phyloP scores from a whole-genome alignment of 257 asterid species.

The Nicotiana noctiflora region DNA sequence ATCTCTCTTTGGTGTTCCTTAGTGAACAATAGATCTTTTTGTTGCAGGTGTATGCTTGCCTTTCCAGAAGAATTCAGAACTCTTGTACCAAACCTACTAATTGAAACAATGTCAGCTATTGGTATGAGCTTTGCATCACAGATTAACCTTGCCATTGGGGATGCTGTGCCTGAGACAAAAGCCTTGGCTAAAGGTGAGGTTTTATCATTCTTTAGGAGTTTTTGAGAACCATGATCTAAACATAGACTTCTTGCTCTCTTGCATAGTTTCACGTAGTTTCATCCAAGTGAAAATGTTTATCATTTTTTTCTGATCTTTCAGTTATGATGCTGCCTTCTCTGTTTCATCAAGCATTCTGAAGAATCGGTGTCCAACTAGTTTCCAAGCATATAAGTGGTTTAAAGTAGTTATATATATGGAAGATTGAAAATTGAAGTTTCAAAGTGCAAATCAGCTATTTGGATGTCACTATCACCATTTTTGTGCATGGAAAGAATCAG shows the following conservation, averaged over 20 bases:
- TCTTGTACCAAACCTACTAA: slow-evolving; percentile 78
- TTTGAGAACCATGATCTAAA: neutral
- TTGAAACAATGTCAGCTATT: slow-evolving; percentile 66
- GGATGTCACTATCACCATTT: neutral
- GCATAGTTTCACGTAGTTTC: neutral
- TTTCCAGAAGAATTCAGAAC: slow-evolving; percentile 85
- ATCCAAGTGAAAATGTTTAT: neutral
- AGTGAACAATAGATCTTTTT: neutral
- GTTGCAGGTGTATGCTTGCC: slow-evolving; percentile 82
- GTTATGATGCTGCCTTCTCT: neutral
- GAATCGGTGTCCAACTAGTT: neutral
- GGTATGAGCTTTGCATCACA: slow-evolving; percentile 73
- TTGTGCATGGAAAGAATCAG: neutral
- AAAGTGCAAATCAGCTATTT: neutral
- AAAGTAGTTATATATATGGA: neutral
- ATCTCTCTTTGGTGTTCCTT: neutral
- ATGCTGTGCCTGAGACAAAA: slow-evolving; percentile 89
- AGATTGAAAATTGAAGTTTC: neutral
- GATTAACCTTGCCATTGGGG: slow-evolving; percentile 84
- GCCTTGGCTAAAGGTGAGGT: slow-evolving; percentile 73
- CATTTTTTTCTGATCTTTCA: neutral
- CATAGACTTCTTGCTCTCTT: neutral
- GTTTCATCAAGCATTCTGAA: neutral
- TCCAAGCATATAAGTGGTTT: slow-evolving; percentile 1
- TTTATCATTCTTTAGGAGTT: neutral